These are phyloP conservation scores for Aspergillus spinulosporus DNA, from an alignment of 2,329 filamentous ascomycete genomes.

Conservation along the genomic window DNA sequence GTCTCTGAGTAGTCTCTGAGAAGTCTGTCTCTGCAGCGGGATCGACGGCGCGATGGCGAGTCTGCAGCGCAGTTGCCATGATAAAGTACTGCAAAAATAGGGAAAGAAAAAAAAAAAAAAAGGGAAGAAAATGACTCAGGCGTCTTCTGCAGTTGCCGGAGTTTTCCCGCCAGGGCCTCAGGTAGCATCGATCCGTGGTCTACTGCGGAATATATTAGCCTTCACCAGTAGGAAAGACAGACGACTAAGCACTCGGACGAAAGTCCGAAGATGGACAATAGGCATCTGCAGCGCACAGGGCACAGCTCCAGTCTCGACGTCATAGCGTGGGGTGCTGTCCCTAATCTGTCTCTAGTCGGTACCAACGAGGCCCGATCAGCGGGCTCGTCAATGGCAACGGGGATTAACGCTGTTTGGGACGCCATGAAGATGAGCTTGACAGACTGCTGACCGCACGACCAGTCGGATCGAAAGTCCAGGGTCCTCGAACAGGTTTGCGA, in stretches of 20 bases:
- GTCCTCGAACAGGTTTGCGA: not conserved
- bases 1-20: too few relatives aligned
- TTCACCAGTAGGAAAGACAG: too few relatives aligned
- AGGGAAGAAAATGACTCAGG: too few relatives aligned
- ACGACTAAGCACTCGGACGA: not conserved
- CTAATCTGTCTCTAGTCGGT: too few relatives aligned
- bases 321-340: conserved; percentile 9
- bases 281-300: not conserved
- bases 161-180: conserved; percentile 3
- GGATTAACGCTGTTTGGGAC: not conserved
- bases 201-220: too few relatives aligned
- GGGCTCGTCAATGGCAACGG: not conserved
- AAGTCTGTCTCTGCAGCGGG: not conserved
- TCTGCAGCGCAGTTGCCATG: not conserved
- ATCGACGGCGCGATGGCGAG: not conserved
- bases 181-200: not conserved
- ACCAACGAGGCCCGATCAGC: not conserved
- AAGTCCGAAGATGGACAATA: conserved; percentile 1
- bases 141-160: not conserved
- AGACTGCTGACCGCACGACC: not conserved
- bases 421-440: not conserved
- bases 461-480: not conserved
- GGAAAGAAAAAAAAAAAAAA: too few relatives aligned
- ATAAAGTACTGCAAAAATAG: not conserved
- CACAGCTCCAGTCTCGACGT: conserved; percentile 1